Conservation (phyloP, 2,329 filamentous ascomycete species). For the Rachicladosporium sp. region DNA sequence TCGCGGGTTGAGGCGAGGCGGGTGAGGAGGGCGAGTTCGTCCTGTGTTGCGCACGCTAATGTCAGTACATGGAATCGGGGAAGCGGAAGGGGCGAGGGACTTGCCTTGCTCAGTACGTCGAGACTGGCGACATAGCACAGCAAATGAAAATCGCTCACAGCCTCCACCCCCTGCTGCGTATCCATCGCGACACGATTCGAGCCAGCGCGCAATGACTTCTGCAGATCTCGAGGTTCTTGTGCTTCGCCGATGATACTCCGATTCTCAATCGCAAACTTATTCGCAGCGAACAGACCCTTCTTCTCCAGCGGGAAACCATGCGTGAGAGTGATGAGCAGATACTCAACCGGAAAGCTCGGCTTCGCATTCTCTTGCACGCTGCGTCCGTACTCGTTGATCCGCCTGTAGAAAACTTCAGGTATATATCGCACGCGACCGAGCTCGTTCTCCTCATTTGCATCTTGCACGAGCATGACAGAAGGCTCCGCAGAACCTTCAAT, state of each 20-base stretch:
- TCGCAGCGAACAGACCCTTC: conserved; percentile 60
- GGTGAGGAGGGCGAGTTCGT: conserved; percentile 78
- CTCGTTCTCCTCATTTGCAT: conserved; percentile 74
- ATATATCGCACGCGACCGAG: conserved; percentile 69
- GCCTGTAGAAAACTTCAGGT: conserved; percentile 91
- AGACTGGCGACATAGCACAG: conserved; percentile 76
- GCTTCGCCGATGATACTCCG: conserved; percentile 73
- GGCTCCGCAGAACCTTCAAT: conserved; percentile 92
- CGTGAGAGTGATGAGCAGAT: conserved; percentile 87
- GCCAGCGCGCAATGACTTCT: conserved; percentile 53
- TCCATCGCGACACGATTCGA: conserved; percentile 39
- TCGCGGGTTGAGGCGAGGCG: conserved; percentile 73
- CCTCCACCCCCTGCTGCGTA: conserved; percentile 50
- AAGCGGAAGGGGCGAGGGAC: too few species aligned
- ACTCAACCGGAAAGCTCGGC: conserved; percentile 90
- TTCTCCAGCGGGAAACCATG: conserved; percentile 66
- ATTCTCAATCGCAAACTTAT: conserved; percentile 79
- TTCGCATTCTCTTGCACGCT: conserved; percentile 97
- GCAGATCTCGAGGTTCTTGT: conserved; percentile 62
- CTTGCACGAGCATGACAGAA: conserved; percentile 83
- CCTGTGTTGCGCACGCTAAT: conserved; percentile 41
- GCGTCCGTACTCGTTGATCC: conserved; percentile 89
- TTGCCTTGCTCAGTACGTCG: conserved; percentile 63
- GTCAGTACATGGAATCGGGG: too few species aligned
- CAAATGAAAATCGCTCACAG: conserved; percentile 86